Evolutionary conservation across 352 stramenopile genomes (phyloP), one percentile per base, ranked within the genome.

Genomic region (Phytophthora litchii): DNA sequence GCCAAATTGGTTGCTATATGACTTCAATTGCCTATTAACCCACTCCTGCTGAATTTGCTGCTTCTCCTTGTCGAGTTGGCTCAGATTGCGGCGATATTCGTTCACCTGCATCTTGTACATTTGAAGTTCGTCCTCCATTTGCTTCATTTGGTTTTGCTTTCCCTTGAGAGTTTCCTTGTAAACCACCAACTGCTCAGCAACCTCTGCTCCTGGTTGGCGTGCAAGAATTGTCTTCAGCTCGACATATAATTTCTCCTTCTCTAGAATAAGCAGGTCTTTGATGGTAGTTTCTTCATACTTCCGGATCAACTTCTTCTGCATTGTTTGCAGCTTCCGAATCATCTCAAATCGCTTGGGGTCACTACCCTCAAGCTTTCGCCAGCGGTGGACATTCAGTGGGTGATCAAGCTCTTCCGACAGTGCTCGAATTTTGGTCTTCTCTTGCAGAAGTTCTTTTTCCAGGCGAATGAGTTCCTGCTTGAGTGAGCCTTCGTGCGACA

Each of bases 101-200:
- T 88, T 79, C 19, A 97, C 88, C 56, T 97, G 87, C 68, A 95
- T 83, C 65, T 97, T 97, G 75, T 97, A 98, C 84, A 98, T 94
- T 16, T 82, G 73, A 23, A 97, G 82, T 60, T 98, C 91, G n/a
- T 86, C 71, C 34, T 96, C 86, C 86, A 98, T 97, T 23, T 83
- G 58, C 50, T 78, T 80, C 73, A 91, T 88, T 59, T 92, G 83
- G 19, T 64, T 71, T 29, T 82, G 63, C 53, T 97, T 97, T 20
- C 86, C 73, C 55, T 97, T 97, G 32, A 98, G 69, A 1, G 86
- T 97, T 38, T 92, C 72, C 55, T 92, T 80, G 74, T 97, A 97
- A 6, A 92, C 65, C 9, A 72, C 65, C 4, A 97, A 64, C 61
- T 97, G 92, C 54, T 97, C 88, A 19, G 78, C 76, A 19, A 97